phyloP scores from a whole-genome alignment of 176 grass and related monocot species.

The Musa acuminata region DNA sequence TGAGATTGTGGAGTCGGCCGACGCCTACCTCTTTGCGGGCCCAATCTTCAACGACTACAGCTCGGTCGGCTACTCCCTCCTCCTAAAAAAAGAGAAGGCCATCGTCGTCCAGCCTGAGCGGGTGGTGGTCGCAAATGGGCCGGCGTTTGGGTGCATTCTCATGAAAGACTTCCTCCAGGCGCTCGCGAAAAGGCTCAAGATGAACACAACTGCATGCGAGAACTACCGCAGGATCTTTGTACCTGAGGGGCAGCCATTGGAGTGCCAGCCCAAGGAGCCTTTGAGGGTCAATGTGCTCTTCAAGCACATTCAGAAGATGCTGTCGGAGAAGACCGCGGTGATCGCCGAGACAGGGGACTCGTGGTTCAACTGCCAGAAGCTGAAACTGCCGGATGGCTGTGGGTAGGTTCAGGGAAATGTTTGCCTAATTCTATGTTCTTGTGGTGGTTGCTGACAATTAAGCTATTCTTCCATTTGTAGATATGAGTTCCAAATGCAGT shows the following conservation, averaged over 20 bases:
- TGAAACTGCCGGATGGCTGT: neutral
- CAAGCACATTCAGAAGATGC: neutral
- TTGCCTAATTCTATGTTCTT: neutral
- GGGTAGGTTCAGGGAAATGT: neutral
- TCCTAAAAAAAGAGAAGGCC: neutral
- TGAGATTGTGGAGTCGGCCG: neutral
- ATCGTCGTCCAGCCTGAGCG: neutral
- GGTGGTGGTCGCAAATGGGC: neutral
- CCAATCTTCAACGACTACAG: neutral
- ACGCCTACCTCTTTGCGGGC: neutral
- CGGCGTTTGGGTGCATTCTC: neutral
- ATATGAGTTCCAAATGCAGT: neutral
- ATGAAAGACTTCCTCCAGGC: neutral
- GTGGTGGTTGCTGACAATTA: neutral
- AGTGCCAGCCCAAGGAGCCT: neutral
- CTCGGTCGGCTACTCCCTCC: neutral
- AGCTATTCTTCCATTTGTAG: neutral
- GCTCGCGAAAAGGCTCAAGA: neutral
- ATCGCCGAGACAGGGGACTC: neutral
- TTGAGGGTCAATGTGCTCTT: neutral
- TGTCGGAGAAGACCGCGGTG: neutral
- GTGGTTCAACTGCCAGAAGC: slow-evolving; percentile 2
- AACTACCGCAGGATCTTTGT: slow-evolving; percentile 1
- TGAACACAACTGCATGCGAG: neutral
- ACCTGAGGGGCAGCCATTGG: neutral